A percentile compares a stretch with the other conserved stretches of the same genome.
phyloP scores from a whole-genome alignment of 1,284 basidiomycete genomes.

The Rhizopogon parksii region DNA sequence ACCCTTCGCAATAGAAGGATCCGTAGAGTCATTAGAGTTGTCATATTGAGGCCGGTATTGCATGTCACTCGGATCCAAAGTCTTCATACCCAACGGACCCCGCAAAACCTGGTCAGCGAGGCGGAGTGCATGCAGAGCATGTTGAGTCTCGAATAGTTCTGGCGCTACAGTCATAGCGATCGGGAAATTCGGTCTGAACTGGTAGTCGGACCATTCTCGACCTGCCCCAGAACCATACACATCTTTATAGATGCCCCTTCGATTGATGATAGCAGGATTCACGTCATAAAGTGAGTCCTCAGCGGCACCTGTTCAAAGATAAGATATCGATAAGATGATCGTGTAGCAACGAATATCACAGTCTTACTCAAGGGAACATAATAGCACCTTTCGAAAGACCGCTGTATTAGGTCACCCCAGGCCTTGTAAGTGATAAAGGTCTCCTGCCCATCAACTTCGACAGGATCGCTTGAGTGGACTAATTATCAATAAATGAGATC shows the following conservation, averaged over 20 bases:
- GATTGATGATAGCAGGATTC: constrained; percentile 70
- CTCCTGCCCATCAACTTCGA: constrained; percentile 64
- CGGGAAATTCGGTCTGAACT: constrained; percentile 87
- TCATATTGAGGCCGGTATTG: constrained; percentile 89
- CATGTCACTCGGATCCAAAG: constrained; percentile 76
- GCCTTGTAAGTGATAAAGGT: constrained; percentile 81
- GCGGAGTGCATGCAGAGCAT: constrained; percentile 73
- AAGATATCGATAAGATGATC: constrained; percentile 5
- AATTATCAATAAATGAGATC: constrained; percentile 27
- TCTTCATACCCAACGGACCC: constrained; percentile 90
- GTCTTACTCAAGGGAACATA: constrained; percentile 76
- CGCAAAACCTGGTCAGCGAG: constrained; percentile 73
- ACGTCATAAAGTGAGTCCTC: constrained; percentile 73
- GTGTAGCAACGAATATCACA: neutral
- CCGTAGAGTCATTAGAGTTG: constrained; percentile 84
- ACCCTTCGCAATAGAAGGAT: constrained; percentile 80
- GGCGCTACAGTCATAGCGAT: constrained; percentile 97
- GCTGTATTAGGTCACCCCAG: constrained; percentile 83
- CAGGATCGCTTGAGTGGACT: constrained; percentile 6
- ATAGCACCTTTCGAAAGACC: constrained; percentile 85
- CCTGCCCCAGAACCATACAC: constrained; percentile 84
- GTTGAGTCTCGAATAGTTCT: constrained; percentile 81
- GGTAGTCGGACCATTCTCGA: constrained; percentile 95
- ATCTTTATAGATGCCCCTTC: constrained; percentile 97
- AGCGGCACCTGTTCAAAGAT: constrained; percentile 45